Conservation (phyloP, 176 grass and related monocot genomes). For the Sorghum bicolor region DNA sequence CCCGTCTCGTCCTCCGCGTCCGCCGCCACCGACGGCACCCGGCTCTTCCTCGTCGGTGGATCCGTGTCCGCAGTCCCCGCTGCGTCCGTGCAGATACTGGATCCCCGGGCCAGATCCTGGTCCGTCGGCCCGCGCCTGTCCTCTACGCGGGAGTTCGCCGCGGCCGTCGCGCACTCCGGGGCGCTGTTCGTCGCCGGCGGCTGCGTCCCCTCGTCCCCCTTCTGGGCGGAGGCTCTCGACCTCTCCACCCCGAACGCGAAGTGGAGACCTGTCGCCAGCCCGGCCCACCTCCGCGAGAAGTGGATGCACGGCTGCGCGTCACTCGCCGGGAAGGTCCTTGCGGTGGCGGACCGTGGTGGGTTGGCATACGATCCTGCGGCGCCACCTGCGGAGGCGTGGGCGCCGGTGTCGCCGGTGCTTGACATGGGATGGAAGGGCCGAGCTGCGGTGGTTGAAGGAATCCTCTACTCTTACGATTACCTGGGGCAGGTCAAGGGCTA, state of each 20-base stretch:
- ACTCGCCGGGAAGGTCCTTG: constrained; percentile 60
- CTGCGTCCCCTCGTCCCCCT: constrained; percentile 54
- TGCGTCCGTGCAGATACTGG: constrained; percentile 56
- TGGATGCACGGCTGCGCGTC: constrained; percentile 95
- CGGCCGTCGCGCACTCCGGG: constrained; percentile 34
- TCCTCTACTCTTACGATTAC: constrained; percentile 89
- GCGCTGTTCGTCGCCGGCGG: constrained; percentile 63
- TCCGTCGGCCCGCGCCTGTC: constrained; percentile 80
- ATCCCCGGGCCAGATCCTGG: constrained; percentile 56
- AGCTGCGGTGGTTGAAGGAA: constrained; percentile 55
- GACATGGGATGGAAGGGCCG: constrained; percentile 93
- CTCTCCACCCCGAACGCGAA: constrained; percentile 37
- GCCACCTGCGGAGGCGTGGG: constrained; percentile 44
- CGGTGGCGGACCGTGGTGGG: constrained; percentile 80
- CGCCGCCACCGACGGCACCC: constrained; percentile 19
- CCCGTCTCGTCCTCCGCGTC: constrained; percentile 46
- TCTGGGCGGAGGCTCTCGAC: constrained; percentile 71
- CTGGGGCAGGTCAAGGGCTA: constrained; percentile 86
- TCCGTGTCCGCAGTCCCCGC: constrained; percentile 46
- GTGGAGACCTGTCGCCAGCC: constrained; percentile 61
- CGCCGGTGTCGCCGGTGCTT: constrained; percentile 53
- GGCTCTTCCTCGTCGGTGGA: constrained; percentile 73
- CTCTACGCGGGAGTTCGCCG: constrained; percentile 64
- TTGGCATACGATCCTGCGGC: constrained; percentile 63
- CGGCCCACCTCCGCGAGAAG: constrained; percentile 58